Percentiles rank a stretch among this genome's conserved stretches.
Conservation (phyloP, 2,329 filamentous ascomycete species). For the Pezicula rhizophila region DNA sequence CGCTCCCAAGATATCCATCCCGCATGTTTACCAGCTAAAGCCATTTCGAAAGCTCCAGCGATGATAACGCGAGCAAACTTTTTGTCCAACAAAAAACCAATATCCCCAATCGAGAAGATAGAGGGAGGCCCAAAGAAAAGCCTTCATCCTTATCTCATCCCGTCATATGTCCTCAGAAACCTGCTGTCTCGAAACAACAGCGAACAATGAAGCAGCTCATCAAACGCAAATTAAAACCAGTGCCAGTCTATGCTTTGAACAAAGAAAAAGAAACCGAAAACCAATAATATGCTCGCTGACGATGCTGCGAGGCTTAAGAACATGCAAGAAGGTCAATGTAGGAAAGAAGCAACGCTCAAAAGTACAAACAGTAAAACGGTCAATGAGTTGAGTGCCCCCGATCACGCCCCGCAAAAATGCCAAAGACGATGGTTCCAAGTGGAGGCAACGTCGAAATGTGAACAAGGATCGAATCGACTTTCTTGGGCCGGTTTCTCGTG, state of each 20-base stretch:
- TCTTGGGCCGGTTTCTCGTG: neutral
- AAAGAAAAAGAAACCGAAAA: slow-evolving; percentile 8
- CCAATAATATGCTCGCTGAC: neutral
- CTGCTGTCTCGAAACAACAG: neutral
- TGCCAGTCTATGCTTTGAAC: slow-evolving; percentile 16
- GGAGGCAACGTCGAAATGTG: slow-evolving; percentile 8
- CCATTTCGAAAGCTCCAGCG: no score
- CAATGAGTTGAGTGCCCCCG: slow-evolving; percentile 2
- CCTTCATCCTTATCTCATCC: no score
- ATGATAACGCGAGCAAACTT: no score
- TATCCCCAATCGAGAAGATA: no score
- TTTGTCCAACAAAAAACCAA: no score
- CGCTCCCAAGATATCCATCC: no score
- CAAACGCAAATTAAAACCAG: slow-evolving; percentile 3
- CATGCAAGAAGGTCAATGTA: slow-evolving; percentile 18
- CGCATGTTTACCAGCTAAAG: no score
- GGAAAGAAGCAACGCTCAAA: slow-evolving; percentile 17
- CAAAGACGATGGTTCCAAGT: slow-evolving; percentile 9
- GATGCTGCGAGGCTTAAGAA: slow-evolving; percentile 7
- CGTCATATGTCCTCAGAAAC: neutral
- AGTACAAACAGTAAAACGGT: slow-evolving; percentile 12
- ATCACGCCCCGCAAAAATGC: slow-evolving; percentile 22
- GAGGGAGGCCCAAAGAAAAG: no score
- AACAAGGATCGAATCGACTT: slow-evolving; percentile 1
- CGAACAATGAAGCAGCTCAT: neutral